phyloP scores from a whole-genome alignment of 257 asterid genomes.

The Nicotiana sylvestris region DNA sequence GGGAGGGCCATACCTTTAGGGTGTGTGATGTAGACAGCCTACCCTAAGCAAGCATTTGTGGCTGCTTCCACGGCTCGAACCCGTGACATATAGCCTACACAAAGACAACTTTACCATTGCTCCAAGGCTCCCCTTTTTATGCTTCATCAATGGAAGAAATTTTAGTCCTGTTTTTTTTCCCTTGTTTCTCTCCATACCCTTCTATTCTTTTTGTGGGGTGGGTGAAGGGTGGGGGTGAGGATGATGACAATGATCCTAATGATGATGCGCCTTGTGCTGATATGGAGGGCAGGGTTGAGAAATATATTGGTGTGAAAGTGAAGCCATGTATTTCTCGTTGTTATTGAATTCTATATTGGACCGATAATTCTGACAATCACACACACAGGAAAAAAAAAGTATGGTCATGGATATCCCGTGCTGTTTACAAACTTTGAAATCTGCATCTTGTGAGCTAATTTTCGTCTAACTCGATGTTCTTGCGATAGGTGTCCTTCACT shows the following conservation, averaged over 20 bases:
- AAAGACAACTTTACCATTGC: too few species aligned
- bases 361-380: neutral
- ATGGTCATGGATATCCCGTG: neutral
- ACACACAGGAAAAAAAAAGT: neutral
- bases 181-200: neutral
- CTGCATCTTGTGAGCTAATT: slow-evolving; percentile 6
- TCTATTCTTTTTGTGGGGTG: neutral
- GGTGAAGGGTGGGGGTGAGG: slow-evolving; percentile 23
- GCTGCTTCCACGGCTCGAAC: too few species aligned
- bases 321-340: slow-evolving; percentile 44
- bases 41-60: too few species aligned
- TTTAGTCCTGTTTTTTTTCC: neutral
- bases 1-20: too few species aligned
- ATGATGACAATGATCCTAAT: slow-evolving; percentile 65
- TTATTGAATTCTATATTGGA: neutral
- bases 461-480: slow-evolving; percentile 4
- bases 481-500: slow-evolving; percentile 80
- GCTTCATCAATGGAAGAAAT: neutral
- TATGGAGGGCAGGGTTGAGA: slow-evolving; percentile 87
- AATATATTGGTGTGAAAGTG: slow-evolving; percentile 94
- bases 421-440: neutral
- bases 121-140: neutral
- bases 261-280: slow-evolving; percentile 79
- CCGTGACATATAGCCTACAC: too few species aligned
- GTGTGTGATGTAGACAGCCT: too few species aligned